phyloP scores from a whole-genome alignment of 2,329 filamentous ascomycete genomes.

The Ceratocystis eucalypticola region DNA sequence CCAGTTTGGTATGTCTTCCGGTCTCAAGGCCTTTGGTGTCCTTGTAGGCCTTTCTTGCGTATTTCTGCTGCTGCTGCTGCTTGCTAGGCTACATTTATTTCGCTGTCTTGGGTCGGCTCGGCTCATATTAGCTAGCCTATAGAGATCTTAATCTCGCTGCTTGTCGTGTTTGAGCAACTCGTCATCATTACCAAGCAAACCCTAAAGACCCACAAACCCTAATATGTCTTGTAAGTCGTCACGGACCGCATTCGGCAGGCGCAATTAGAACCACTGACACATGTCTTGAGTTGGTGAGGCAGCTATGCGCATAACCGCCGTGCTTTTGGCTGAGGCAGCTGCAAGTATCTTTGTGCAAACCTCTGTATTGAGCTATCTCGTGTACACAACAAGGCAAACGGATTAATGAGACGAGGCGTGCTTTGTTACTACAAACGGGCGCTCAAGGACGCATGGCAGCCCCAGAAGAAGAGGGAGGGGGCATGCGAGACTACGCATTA shows the following conservation, averaged over 20 bases:
- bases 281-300: slow-evolving; percentile 10
- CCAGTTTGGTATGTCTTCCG: background rate
- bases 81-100: background rate
- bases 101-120: background rate
- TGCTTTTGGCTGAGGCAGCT: background rate
- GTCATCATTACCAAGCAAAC: background rate
- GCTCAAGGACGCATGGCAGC: background rate
- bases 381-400: background rate
- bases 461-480: background rate
- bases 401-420: background rate
- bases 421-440: background rate
- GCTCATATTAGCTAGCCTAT: background rate
- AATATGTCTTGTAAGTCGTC: background rate
- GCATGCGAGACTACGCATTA: background rate
- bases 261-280: too few relatives aligned
- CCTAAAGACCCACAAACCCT: background rate
- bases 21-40: background rate
- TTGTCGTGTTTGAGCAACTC: background rate
- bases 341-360: background rate
- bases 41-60: background rate
- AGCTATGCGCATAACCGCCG: slow-evolving; percentile 1
- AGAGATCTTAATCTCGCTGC: background rate
- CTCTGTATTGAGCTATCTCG: background rate
- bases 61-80: background rate
- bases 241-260: too few relatives aligned